These are phyloP conservation scores for Phytophthora ohioensis DNA, from an alignment of 352 stramenopile species.

Conservation along the genomic window DNA sequence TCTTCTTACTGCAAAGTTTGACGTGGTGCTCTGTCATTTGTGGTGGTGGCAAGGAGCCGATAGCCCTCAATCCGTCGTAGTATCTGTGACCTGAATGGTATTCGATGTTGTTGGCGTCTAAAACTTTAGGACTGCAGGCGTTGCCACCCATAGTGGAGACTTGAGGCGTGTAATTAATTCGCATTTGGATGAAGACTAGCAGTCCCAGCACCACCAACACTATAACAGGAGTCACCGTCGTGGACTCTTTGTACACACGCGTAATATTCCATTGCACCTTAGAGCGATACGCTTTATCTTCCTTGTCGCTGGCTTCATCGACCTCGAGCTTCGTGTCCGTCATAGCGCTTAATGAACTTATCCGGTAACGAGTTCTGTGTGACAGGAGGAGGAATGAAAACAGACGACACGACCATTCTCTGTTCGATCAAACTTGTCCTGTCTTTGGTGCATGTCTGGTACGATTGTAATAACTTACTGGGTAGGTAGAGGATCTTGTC, in stretches of 20 bases:
- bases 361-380: no score
- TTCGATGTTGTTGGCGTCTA: slow-evolving; percentile 14
- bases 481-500: no score
- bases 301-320: not conserved
- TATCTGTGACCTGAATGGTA: slow-evolving; percentile 23
- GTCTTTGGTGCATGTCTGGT: no score
- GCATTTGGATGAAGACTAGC: slow-evolving; percentile 8
- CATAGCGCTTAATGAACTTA: not conserved
- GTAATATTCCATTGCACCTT: not conserved
- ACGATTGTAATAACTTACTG: no score
- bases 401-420: slow-evolving; percentile 15
- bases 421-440: slow-evolving; percentile 1
- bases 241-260: not conserved
- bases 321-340: slow-evolving; percentile 6
- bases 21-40: slow-evolving; percentile 25
- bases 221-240: not conserved
- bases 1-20: slow-evolving; percentile 25
- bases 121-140: slow-evolving; percentile 12
- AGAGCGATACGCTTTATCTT: not conserved
- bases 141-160: slow-evolving; percentile 1
- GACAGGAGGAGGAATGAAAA: not conserved
- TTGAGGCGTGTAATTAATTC: slow-evolving; percentile 8
- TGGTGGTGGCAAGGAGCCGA: slow-evolving; percentile 10
- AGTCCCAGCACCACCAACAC: slow-evolving; percentile 10
- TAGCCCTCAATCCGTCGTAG: slow-evolving; percentile 8